Evolutionary conservation across 2,329 filamentous ascomycete species (phyloP).

Genomic region (Microdochium bolleyi): DNA sequence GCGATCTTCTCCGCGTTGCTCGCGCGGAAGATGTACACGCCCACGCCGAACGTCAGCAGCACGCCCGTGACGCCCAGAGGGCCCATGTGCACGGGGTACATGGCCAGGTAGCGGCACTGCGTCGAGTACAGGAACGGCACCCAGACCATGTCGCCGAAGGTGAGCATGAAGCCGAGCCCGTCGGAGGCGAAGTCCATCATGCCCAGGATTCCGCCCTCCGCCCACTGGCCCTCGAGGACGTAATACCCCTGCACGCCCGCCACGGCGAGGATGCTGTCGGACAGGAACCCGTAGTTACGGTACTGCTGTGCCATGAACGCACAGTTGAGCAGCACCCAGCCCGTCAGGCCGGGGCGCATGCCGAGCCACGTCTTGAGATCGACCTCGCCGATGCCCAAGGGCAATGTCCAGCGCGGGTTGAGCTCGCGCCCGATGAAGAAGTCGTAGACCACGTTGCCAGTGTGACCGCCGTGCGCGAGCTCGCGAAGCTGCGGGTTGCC

Average conservation of each 20-base stretch:
- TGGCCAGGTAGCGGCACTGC: constrained; percentile 59
- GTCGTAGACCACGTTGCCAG: constrained; percentile 63
- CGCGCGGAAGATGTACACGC: constrained; percentile 65
- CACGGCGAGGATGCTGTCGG: constrained; percentile 61
- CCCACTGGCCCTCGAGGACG: constrained; percentile 60
- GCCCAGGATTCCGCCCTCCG: constrained; percentile 63
- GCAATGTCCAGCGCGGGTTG: constrained; percentile 58
- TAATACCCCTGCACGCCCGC: constrained; percentile 59
- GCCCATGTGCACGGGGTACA: constrained; percentile 60
- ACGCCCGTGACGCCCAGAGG: constrained; percentile 44
- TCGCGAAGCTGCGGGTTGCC: constrained; percentile 53
- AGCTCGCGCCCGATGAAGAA: constrained; percentile 72
- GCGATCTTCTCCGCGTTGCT: constrained; percentile 70
- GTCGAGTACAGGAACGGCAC: constrained; percentile 64
- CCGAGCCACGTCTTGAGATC: constrained; percentile 68
- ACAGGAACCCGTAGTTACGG: constrained; percentile 57
- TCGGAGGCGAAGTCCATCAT: constrained; percentile 69
- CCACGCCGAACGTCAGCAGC: constrained; percentile 47
- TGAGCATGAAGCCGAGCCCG: constrained; percentile 69
- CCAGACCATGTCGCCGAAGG: constrained; percentile 67
- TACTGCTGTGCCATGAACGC: constrained; percentile 65
- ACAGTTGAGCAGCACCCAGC: constrained; percentile 62
- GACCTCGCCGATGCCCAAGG: constrained; percentile 51
- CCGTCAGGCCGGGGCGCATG: constrained; percentile 61
- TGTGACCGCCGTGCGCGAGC: constrained; percentile 57